phyloP scores from a whole-genome alignment of 208 protist species.

The Trypanosomatidae sp. region DNA sequence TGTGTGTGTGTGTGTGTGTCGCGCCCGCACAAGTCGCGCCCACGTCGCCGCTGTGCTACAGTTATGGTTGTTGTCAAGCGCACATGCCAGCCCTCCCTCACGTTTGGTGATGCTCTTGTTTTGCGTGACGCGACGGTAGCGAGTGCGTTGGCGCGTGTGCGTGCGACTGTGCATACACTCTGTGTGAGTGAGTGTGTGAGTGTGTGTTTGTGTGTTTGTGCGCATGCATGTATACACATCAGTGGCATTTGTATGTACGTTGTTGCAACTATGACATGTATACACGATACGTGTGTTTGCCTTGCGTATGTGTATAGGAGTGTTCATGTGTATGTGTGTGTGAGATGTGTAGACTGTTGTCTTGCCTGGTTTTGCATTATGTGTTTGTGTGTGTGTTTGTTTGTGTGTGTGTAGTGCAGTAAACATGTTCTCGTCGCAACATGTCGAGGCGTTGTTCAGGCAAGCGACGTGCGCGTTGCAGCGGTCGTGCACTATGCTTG shows the following conservation, averaged over 20 bases:
- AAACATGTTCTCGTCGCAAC: conserved; percentile 12
- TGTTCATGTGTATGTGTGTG: neutral
- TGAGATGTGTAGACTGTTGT: no score
- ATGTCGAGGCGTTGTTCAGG: conserved; percentile 16
- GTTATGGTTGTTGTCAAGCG: neutral
- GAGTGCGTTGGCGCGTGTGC: neutral
- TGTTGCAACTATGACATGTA: neutral
- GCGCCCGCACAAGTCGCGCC: no score
- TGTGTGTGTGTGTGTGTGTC: neutral
- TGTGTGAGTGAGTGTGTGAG: no score
- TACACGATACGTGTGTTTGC: neutral
- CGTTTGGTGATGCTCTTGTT: neutral
- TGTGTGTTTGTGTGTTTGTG: no score
- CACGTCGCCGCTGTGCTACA: no score
- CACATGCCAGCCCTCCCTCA: neutral
- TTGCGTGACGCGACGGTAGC: neutral
- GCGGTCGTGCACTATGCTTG: conserved; percentile 3
- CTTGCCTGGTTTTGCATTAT: no score
- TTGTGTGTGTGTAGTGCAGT: neutral
- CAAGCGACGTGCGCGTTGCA: conserved; percentile 6
- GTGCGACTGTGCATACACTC: neutral
- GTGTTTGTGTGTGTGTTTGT: conserved; percentile 6
- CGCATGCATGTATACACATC: neutral
- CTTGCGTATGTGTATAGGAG: neutral
- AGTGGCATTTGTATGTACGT: neutral